Conservation (phyloP, 371 early-diverging fungal species). For the Apophysomyces trapeziformis region DNA sequence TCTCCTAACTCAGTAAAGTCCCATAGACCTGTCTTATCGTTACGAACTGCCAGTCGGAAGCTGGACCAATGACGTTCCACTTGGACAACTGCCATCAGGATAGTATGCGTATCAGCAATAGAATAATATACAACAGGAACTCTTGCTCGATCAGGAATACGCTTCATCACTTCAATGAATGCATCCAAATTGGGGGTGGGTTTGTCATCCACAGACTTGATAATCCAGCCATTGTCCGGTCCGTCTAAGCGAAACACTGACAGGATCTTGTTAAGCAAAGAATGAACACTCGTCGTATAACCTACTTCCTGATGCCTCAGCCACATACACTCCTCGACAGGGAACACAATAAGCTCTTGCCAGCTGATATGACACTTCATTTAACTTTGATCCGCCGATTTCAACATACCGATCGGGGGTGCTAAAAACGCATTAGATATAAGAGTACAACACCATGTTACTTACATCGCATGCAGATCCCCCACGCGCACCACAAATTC, state of each 20-base stretch:
- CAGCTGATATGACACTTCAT: constrained; percentile 88
- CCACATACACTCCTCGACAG: constrained; percentile 86
- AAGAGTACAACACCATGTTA: not conserved
- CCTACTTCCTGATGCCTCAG: constrained; percentile 60
- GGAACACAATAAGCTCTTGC: constrained; percentile 84
- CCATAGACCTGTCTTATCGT: constrained; percentile 81
- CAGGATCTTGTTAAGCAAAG: not conserved
- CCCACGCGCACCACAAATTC: constrained; percentile 62
- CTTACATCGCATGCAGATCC: constrained; percentile 77
- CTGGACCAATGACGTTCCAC: constrained; percentile 83
- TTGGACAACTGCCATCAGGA: constrained; percentile 70
- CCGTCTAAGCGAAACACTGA: constrained; percentile 79
- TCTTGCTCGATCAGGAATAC: constrained; percentile 76
- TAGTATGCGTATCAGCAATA: constrained; percentile 78
- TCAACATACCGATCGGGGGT: constrained; percentile 84
- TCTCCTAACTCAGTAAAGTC: constrained; percentile 68
- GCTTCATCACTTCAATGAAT: constrained; percentile 77
- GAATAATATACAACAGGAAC: constrained; percentile 84
- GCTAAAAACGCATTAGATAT: constrained; percentile 21
- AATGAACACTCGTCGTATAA: not conserved
- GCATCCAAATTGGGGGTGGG: constrained; percentile 75
- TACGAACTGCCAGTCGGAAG: constrained; percentile 78
- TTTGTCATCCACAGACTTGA: constrained; percentile 72
- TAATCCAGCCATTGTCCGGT: constrained; percentile 81
- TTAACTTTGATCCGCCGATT: constrained; percentile 87